A percentile compares a stretch with the other conserved stretches of the same genome.
phyloP scores from a whole-genome alignment of 2,329 filamentous ascomycete genomes.

The Calonectria leucothoes region DNA sequence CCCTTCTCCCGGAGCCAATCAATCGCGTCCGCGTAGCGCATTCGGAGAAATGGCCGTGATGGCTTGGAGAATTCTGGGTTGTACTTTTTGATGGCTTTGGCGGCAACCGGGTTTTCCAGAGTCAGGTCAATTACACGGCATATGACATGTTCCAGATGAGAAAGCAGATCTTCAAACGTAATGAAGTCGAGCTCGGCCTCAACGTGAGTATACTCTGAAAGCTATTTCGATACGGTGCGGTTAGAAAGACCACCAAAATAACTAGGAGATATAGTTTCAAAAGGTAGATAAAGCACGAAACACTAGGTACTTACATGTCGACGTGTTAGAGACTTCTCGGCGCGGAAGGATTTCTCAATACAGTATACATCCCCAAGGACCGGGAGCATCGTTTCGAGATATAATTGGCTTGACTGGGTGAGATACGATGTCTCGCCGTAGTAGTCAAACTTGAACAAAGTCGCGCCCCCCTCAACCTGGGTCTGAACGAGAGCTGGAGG shows the following conservation, averaged over 20 bases:
- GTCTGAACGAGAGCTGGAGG: constrained; percentile 95
- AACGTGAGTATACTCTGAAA: constrained; percentile 97
- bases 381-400: constrained; percentile 93
- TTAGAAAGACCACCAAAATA: neutral
- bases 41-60: constrained; percentile 87
- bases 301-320: constrained; percentile 71
- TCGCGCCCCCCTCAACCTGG: constrained; percentile 92
- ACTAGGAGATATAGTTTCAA: neutral
- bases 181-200: constrained; percentile 98
- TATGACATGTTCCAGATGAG: constrained; percentile 87
- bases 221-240: neutral
- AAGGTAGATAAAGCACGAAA: neutral
- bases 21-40: constrained; percentile 95
- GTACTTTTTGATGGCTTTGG: constrained; percentile 81
- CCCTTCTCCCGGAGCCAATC: constrained; percentile 91
- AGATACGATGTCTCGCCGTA: constrained; percentile 93
- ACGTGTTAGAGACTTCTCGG: constrained; percentile 94
- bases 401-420: constrained; percentile 96
- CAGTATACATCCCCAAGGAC: constrained; percentile 96
- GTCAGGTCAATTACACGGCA: constrained; percentile 85
- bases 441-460: constrained; percentile 89
- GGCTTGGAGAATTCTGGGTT: constrained; percentile 92
- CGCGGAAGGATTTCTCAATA: constrained; percentile 98
- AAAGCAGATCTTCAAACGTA: constrained; percentile 87
- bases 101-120: constrained; percentile 78